Base-by-base conservation (phyloP, 2,329 filamentous ascomycete genomes). In the Eutypa lata region DNA sequence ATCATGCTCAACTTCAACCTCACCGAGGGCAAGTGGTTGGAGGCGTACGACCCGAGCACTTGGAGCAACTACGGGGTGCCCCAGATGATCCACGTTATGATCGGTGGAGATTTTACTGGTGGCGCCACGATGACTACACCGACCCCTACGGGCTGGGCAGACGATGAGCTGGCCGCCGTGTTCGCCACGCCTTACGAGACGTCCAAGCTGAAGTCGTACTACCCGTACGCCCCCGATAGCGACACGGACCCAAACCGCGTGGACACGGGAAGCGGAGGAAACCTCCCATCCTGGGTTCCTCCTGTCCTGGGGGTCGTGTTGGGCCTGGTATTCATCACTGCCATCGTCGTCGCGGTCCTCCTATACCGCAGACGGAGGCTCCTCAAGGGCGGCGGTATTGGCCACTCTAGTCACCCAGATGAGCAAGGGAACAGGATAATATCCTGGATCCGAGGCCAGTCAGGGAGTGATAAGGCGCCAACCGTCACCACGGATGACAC, bases 61-160 rank as follows among this genome's bases (percentile, higher is more conserved):
- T 85, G 81, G 66, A 76, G 76, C 22, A 70, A 80, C n/a, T 96
- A 96, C 65, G 75, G 76, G 2, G 88, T 94, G 1, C 90, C 89
- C 0, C 72, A 79, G 16, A 75, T 76, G 18, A 81, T 94, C 3
- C 76, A 82, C 50, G 73, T 75, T 0, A 79, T 82, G 56, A 87
- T 94, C 49, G 90, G 90, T 22, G 90, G 90, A 11, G 73, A 78
- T 53, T 76, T 75, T 7, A 74, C 72, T 0, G 90, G 90, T 7
- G 82, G 84, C 13, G 90, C 90, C n/a, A 92, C 86, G 0, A 71
- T 82, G 42, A 89, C 82, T 0, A 75, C 77, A 0, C 90, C 89
- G 2, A 73, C 77, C 5, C 79, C 83, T 16, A 79, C 78, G 1
- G 76, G 78, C 3, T 89, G 83, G 79, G 74, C 72, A 48, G 74